These are phyloP conservation scores for Mrakia blollopis DNA, from an alignment of 768 basidiomycete genomes.

Conservation along the genomic window DNA sequence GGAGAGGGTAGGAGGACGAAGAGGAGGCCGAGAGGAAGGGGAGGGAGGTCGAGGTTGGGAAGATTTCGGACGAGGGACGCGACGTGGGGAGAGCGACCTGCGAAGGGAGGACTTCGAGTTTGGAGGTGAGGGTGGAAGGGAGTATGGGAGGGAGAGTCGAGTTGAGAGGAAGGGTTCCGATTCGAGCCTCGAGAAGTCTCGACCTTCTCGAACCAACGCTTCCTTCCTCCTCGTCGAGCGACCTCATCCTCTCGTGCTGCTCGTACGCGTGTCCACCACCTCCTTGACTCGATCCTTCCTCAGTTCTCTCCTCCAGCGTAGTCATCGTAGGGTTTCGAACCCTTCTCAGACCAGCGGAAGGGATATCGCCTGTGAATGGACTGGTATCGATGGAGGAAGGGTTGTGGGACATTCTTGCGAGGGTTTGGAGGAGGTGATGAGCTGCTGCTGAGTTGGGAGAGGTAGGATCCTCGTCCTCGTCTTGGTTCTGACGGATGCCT, in stretches of 20 bases:
- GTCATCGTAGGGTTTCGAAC: not conserved
- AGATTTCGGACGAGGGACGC: not conserved
- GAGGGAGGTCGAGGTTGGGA: not conserved
- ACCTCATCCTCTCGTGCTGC: slow-evolving; percentile 7
- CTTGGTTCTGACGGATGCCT: not conserved
- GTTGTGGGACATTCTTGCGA: slow-evolving; percentile 5
- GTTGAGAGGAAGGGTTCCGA: no score
- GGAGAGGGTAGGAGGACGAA: slow-evolving; percentile 12
- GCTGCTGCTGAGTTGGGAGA: slow-evolving; percentile 17
- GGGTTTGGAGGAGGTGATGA: slow-evolving; percentile 5
- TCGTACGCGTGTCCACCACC: not conserved
- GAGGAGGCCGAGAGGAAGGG: not conserved
- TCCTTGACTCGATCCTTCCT: slow-evolving; percentile 5
- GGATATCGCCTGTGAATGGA: slow-evolving; percentile 6
- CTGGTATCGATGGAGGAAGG: slow-evolving; percentile 13
- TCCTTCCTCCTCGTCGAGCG: not conserved
- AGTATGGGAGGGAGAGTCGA: not conserved
- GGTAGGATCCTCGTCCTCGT: not conserved
- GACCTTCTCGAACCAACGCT: not conserved
- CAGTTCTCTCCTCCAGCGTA: not conserved
- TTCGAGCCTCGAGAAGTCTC: not conserved
- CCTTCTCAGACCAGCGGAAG: not conserved
- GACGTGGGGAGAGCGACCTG: slow-evolving; percentile 1
- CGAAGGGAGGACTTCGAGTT: not conserved
- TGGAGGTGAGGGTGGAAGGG: not conserved